Conservation (phyloP, 164 flowering plant genomes). For the Malania oleifera region DNA sequence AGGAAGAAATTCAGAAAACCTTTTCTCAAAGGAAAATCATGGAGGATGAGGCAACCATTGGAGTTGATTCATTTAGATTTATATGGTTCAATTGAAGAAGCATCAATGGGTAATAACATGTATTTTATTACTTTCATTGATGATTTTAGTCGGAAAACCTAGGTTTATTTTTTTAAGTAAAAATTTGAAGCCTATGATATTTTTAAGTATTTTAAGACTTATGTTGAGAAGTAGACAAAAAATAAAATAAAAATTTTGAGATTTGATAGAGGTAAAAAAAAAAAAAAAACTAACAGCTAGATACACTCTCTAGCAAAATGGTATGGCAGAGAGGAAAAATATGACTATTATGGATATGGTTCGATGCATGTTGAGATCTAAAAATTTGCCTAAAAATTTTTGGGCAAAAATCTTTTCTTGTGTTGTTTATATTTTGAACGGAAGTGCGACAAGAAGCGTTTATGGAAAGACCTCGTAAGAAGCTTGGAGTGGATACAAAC, state of each 20-base stretch:
- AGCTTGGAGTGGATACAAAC: conserved; percentile 16
- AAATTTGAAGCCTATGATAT: conserved; percentile 4
- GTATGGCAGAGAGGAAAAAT: too few species aligned
- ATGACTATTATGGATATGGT: too few species aligned
- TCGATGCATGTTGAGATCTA: too few species aligned
- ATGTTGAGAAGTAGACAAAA: conserved; percentile 6
- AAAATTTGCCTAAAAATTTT: too few species aligned
- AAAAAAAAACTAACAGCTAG: too few species aligned
- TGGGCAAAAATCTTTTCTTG: too few species aligned
- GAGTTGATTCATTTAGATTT: conserved; percentile 11
- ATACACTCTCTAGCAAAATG: too few species aligned
- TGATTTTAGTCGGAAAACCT: conserved; percentile 14
- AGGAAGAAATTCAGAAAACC: not conserved
- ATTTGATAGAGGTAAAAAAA: not conserved
- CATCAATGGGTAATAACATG: not conserved
- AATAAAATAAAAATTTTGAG: not conserved
- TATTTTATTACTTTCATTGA: conserved; percentile 11
- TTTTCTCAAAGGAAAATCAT: conserved; percentile 1
- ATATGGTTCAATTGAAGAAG: conserved; percentile 6
- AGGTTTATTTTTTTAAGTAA: conserved; percentile 7
- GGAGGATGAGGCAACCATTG: conserved; percentile 5
- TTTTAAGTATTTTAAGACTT: conserved; percentile 6
- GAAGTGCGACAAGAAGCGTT: conserved; percentile 7
- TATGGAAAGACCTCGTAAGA: conserved; percentile 2
- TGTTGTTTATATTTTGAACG: too few species aligned